phyloP scores from a whole-genome alignment of 805 yeast genomes.

The Zygosaccharomyces kombuchaensis region DNA sequence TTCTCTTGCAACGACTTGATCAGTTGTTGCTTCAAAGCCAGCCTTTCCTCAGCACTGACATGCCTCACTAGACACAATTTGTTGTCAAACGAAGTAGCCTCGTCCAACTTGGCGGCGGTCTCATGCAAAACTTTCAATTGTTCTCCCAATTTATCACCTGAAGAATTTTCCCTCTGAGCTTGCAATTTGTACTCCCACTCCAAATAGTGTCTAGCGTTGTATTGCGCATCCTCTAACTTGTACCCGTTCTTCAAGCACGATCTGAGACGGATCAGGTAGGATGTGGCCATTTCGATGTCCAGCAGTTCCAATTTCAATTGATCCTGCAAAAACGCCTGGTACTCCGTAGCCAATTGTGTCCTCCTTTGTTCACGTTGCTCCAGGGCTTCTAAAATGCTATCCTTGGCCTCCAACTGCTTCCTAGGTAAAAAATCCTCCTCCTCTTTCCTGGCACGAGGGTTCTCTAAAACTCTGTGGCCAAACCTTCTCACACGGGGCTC shows the following conservation, averaged over 20 bases:
- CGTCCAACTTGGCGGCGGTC: slow-evolving; percentile 15
- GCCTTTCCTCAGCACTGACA: slow-evolving; percentile 34
- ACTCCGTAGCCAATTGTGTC: slow-evolving; percentile 27
- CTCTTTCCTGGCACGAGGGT: slow-evolving; percentile 41
- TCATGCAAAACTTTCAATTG: slow-evolving; percentile 19
- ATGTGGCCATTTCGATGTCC: slow-evolving; percentile 39
- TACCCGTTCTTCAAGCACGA: slow-evolving; percentile 59
- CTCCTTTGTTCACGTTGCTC: slow-evolving; percentile 42
- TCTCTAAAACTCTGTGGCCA: slow-evolving; percentile 61
- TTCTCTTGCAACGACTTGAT: slow-evolving; percentile 21
- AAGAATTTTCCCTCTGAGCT: slow-evolving; percentile 35
- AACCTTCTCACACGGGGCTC: slow-evolving; percentile 84
- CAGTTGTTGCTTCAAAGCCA: slow-evolving; percentile 25
- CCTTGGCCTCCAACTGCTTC: slow-evolving; percentile 58
- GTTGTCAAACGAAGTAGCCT: slow-evolving; percentile 26
- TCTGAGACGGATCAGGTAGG: slow-evolving; percentile 52
- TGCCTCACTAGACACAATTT: slow-evolving; percentile 20
- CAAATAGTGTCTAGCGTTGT: slow-evolving; percentile 51
- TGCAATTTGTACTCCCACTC: slow-evolving; percentile 43
- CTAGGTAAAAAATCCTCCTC: slow-evolving; percentile 64
- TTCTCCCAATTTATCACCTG: slow-evolving; percentile 26
- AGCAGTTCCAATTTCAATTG: slow-evolving; percentile 22
- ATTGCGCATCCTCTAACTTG: slow-evolving; percentile 50
- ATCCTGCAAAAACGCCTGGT: slow-evolving; percentile 27
- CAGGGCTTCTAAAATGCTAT: slow-evolving; percentile 42